These are phyloP conservation scores for Aureobasidium sp. DNA, from an alignment of 2,329 filamentous ascomycete species.

Conservation along the genomic window DNA sequence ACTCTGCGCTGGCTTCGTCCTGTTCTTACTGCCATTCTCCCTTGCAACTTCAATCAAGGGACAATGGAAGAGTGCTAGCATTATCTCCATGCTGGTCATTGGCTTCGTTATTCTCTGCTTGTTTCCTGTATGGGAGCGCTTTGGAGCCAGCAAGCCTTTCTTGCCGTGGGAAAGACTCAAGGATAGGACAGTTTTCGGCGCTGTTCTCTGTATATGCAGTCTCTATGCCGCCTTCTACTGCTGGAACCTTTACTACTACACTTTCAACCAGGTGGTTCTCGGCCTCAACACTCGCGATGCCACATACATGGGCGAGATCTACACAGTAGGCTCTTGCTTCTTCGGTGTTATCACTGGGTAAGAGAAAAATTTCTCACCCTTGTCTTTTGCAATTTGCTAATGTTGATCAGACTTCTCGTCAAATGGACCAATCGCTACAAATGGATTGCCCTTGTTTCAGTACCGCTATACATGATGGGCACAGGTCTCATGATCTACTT, in stretches of 20 bases:
- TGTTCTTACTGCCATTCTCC: constrained; percentile 21
- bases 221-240: constrained; percentile 44
- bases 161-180: constrained; percentile 48
- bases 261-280: constrained; percentile 6
- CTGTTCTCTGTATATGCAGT: constrained; percentile 34
- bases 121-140: constrained; percentile 54
- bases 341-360: constrained; percentile 40
- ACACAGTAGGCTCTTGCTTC: constrained; percentile 36
- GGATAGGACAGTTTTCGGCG: constrained; percentile 45
- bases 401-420: constrained; percentile 31
- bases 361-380: not conserved
- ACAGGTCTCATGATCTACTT: constrained; percentile 32
- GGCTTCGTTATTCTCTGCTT: constrained; percentile 27
- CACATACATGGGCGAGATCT: constrained; percentile 24
- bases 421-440: constrained; percentile 44
- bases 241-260: constrained; percentile 34
- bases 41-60: constrained; percentile 19
- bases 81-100: constrained; percentile 29
- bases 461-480: constrained; percentile 28
- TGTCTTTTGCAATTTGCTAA: not conserved
- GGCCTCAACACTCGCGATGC: not conserved
- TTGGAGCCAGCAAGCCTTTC: constrained; percentile 50
- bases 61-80: constrained; percentile 20
- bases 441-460: constrained; percentile 34
- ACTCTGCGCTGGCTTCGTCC: constrained; percentile 21